Conservation (phyloP, 805 yeast species). For the Starmerella powellii region DNA sequence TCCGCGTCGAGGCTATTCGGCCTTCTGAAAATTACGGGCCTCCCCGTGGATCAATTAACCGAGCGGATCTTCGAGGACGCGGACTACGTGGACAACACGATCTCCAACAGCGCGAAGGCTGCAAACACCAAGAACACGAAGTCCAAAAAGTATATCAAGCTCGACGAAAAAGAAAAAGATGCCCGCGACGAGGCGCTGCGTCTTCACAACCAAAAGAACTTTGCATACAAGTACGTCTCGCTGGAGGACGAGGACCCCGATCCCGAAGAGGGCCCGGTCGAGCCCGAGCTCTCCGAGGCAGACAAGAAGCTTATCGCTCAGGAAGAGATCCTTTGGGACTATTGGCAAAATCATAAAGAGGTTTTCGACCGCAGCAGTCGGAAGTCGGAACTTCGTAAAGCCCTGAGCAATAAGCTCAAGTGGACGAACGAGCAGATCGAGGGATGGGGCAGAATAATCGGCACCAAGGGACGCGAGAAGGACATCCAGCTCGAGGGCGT, state of each 20-base stretch:
- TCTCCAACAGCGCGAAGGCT: no score
- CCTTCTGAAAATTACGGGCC: constrained; percentile 34
- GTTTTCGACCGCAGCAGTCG: constrained; percentile 41
- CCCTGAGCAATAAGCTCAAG: constrained; percentile 39
- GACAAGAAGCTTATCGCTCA: constrained; percentile 40
- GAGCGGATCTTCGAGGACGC: constrained; percentile 55
- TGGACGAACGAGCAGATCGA: constrained; percentile 90
- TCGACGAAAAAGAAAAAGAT: constrained; percentile 20
- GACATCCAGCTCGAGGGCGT: neutral
- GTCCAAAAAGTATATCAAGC: constrained; percentile 25
- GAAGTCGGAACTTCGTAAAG: constrained; percentile 39
- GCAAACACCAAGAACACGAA: neutral
- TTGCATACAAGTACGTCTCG: constrained; percentile 40
- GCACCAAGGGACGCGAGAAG: neutral
- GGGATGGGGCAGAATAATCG: constrained; percentile 67
- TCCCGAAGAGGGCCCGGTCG: constrained; percentile 57
- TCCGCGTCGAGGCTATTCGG: constrained; percentile 37
- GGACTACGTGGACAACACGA: constrained; percentile 29
- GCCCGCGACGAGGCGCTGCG: constrained; percentile 12
- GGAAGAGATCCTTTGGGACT: constrained; percentile 14
- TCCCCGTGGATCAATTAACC: constrained; percentile 45
- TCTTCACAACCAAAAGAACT: constrained; percentile 23
- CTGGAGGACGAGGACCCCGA: constrained; percentile 13
- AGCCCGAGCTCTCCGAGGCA: constrained; percentile 30
- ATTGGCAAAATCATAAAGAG: constrained; percentile 33